Evolutionary conservation across 768 basidiomycete species (phyloP).

Genomic region (Mycena leptocephala): DNA sequence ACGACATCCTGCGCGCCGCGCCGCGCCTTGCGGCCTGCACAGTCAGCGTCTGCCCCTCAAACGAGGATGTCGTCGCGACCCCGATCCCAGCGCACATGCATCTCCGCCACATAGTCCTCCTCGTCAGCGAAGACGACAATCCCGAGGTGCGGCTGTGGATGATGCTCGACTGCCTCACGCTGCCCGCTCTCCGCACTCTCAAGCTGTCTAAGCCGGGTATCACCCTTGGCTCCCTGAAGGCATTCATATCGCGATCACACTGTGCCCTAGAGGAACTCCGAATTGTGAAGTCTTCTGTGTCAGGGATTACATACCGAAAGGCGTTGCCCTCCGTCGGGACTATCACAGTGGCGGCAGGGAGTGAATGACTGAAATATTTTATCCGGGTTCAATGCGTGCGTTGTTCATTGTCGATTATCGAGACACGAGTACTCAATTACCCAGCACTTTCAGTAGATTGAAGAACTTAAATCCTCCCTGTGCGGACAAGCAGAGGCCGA

Average conservation of each 20-base stretch:
- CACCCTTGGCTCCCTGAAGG: neutral
- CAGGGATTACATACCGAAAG: too few relatives aligned
- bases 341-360: too few relatives aligned
- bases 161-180: neutral
- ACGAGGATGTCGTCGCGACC: too few relatives aligned
- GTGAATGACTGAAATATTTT: too few relatives aligned
- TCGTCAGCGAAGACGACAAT: neutral
- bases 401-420: too few relatives aligned
- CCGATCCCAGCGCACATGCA: neutral
- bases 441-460: too few relatives aligned
- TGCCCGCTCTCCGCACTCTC: neutral
- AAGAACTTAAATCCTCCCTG: too few relatives aligned
- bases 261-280: neutral
- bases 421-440: too few relatives aligned
- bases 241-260: neutral
- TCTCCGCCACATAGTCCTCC: neutral
- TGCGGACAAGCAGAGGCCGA: too few relatives aligned
- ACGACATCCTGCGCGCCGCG: neutral
- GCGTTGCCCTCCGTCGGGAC: too few relatives aligned
- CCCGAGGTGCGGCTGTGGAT: neutral
- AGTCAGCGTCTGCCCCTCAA: neutral
- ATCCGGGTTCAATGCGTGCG: too few relatives aligned
- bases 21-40: neutral
- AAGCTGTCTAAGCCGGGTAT: neutral
- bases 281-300: too few relatives aligned